Evolutionary conservation across 345 rosid species (phyloP).

Genomic region (Hevea brasiliensis): DNA sequence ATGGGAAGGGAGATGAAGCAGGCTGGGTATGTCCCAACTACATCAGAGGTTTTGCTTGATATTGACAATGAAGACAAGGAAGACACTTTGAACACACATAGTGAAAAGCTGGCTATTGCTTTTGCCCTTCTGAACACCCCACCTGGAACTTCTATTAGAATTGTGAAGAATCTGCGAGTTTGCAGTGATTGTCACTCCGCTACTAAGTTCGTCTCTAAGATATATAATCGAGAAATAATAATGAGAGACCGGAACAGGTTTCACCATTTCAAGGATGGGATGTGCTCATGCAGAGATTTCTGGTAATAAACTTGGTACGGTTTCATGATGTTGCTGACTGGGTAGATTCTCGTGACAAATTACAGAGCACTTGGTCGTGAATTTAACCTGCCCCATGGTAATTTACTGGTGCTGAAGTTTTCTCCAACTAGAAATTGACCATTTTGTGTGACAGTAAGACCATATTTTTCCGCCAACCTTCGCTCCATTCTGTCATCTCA

Average conservation of each 20-base stretch:
- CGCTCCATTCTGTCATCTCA: not conserved
- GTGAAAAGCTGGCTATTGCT: slow-evolving; percentile 39
- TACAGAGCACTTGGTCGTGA: not conserved
- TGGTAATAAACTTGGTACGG: slow-evolving; percentile 19
- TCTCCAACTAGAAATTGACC: not conserved
- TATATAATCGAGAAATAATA: slow-evolving; percentile 34
- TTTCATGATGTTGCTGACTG: not conserved
- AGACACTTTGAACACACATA: slow-evolving; percentile 30
- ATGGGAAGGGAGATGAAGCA: slow-evolving; percentile 27
- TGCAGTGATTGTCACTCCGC: slow-evolving; percentile 37
- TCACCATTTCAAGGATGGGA: slow-evolving; percentile 40
- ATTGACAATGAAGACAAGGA: slow-evolving; percentile 40
- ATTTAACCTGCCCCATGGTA: too few species aligned
- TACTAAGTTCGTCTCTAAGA: slow-evolving; percentile 36
- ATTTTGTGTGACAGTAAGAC: not conserved
- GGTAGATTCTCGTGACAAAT: not conserved
- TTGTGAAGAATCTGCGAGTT: slow-evolving; percentile 39
- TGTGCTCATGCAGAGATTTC: slow-evolving; percentile 40
- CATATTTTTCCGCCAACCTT: not conserved
- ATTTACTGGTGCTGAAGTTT: not conserved
- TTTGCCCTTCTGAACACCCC: slow-evolving; percentile 35
- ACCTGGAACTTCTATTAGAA: slow-evolving; percentile 33
- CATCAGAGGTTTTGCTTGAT: slow-evolving; percentile 37
- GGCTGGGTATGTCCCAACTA: slow-evolving; percentile 36
- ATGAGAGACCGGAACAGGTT: slow-evolving; percentile 38